phyloP scores from a whole-genome alignment of 1,284 basidiomycete species.

The Ganoderma lucidum region DNA sequence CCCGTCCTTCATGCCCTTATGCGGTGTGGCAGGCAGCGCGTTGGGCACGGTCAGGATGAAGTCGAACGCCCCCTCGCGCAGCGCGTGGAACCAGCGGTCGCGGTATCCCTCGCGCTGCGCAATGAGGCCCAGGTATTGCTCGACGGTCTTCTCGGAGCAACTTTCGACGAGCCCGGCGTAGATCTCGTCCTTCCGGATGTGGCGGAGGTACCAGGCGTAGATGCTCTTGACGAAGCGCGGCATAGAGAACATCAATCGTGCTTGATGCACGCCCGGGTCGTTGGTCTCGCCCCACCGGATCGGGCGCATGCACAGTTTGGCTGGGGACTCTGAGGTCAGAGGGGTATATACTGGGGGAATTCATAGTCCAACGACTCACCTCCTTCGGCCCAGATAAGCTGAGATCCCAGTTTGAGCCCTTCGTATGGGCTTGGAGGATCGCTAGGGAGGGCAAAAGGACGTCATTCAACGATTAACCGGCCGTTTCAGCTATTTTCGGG shows the following conservation, averaged over 20 bases:
- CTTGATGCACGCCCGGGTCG: slow-evolving; percentile 52
- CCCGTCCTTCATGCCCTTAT: slow-evolving; percentile 49
- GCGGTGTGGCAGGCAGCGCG: slow-evolving; percentile 60
- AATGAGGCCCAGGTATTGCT: slow-evolving; percentile 67
- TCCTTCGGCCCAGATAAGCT: slow-evolving; percentile 49
- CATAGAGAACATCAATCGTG: slow-evolving; percentile 43
- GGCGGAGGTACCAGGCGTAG: slow-evolving; percentile 50
- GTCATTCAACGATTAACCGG: no score
- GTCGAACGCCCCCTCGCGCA: slow-evolving; percentile 52
- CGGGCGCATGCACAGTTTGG: slow-evolving; percentile 41
- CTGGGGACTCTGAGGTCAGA: slow-evolving; percentile 21
- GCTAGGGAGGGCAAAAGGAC: slow-evolving; percentile 27
- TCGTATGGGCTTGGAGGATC: slow-evolving; percentile 48
- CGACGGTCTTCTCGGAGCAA: slow-evolving; percentile 53
- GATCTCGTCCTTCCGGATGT: slow-evolving; percentile 37
- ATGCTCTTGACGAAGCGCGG: slow-evolving; percentile 50
- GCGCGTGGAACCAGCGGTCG: slow-evolving; percentile 43
- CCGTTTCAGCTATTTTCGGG: background rate
- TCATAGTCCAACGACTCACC: slow-evolving; percentile 36
- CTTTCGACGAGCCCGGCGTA: slow-evolving; percentile 52
- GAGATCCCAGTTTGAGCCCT: slow-evolving; percentile 47
- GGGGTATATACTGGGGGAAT: background rate
- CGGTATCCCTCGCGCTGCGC: slow-evolving; percentile 62
- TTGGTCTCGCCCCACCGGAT: slow-evolving; percentile 51
- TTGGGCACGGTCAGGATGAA: slow-evolving; percentile 68